These are phyloP conservation scores for Leptographium galeiforme DNA, from an alignment of 2,329 filamentous ascomycete genomes.

Conservation along the genomic window DNA sequence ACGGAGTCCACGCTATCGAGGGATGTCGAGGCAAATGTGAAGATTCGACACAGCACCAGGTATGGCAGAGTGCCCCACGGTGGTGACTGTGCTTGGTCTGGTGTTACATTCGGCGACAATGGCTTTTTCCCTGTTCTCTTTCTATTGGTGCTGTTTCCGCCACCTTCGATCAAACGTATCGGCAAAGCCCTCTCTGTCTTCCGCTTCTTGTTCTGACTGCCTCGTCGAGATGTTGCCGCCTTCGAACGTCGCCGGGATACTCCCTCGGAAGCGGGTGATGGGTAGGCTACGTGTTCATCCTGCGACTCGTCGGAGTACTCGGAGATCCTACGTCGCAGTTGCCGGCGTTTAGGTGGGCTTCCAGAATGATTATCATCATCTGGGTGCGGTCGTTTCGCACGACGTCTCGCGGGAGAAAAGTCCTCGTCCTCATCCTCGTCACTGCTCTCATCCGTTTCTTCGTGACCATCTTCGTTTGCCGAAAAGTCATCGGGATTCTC, in stretches of 20 bases:
- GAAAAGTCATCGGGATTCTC: slow-evolving; percentile 3
- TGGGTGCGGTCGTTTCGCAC: background rate
- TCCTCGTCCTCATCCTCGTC: background rate
- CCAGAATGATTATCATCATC: background rate
- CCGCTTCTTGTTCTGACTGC: background rate
- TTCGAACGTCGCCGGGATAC: background rate
- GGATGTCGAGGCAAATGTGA: slow-evolving; percentile 51
- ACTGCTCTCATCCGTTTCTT: background rate
- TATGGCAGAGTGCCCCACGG: slow-evolving; percentile 22
- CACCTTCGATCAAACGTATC: background rate
- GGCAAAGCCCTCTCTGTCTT: background rate
- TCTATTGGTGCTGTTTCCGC: background rate
- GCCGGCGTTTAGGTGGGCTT: background rate
- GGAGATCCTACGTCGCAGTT: background rate
- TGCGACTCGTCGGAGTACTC: background rate
- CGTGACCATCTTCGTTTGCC: background rate
- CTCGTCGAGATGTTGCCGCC: background rate
- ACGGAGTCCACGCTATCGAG: slow-evolving; percentile 30
- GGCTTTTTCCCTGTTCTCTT: background rate
- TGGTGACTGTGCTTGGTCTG: background rate
- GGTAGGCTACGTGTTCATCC: slow-evolving; percentile 1
- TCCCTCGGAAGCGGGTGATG: slow-evolving; percentile 1
- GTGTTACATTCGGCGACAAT: background rate
- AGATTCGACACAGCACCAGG: slow-evolving; percentile 55
- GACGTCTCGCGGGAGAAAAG: background rate